phyloP scores from a whole-genome alignment of 78 protist species.

The Trichosphaerium sp. region DNA sequence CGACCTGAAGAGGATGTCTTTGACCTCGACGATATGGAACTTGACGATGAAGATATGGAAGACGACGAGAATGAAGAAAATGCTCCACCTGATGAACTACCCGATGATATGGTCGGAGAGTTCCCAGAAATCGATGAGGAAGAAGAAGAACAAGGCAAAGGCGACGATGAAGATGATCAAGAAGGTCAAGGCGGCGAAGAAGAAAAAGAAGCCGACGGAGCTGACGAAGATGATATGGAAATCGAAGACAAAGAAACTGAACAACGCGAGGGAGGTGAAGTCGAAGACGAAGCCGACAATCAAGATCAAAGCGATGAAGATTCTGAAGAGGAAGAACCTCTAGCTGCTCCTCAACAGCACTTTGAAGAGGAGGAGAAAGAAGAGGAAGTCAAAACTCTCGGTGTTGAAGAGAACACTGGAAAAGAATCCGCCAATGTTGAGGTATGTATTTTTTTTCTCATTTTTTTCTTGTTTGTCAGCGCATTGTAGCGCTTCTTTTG shows the following conservation, averaged over 20 bases:
- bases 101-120: no score
- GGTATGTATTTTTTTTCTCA: neutral
- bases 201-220: slow-evolving; percentile 25
- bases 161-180: slow-evolving; percentile 13
- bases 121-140: no score
- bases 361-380: slow-evolving; percentile 35
- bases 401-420: slow-evolving; percentile 1
- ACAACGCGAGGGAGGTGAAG: neutral
- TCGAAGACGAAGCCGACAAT: slow-evolving; percentile 14
- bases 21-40: slow-evolving; percentile 26
- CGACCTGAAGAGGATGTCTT: slow-evolving; percentile 35
- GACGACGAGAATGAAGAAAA: slow-evolving; percentile 10
- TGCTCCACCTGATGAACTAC: no score
- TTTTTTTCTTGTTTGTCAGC: no score
- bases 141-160: no score
- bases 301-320: slow-evolving; percentile 8
- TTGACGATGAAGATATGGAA: slow-evolving; percentile 24
- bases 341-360: slow-evolving; percentile 21
- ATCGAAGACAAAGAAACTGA: slow-evolving; percentile 5
- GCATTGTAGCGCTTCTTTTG: no score
- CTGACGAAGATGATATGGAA: slow-evolving; percentile 16
- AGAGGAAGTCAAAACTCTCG: slow-evolving; percentile 31
- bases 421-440: neutral
- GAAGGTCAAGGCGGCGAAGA: slow-evolving; percentile 8
- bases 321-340: slow-evolving; percentile 10